Evolutionary conservation across 805 yeast species (phyloP).

Genomic region (Ogataea glucozyma): DNA sequence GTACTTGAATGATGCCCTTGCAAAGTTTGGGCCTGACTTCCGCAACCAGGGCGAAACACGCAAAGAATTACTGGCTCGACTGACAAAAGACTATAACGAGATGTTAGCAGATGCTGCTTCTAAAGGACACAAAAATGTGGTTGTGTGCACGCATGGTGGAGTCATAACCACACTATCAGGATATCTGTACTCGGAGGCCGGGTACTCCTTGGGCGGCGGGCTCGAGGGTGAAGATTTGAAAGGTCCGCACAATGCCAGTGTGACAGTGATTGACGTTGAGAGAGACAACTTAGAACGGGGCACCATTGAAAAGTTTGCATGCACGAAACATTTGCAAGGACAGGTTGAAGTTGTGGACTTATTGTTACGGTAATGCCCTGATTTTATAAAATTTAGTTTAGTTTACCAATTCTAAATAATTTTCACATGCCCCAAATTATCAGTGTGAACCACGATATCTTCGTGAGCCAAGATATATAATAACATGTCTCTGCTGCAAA

Average conservation of each 20-base stretch:
- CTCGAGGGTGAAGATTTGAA: conserved; percentile 43
- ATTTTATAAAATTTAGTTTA: neutral
- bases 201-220: conserved; percentile 40
- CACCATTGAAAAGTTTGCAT: conserved; percentile 56
- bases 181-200: conserved; percentile 44
- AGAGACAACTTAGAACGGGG: conserved; percentile 40
- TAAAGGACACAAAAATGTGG: conserved; percentile 46
- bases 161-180: conserved; percentile 63
- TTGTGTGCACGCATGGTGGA: conserved; percentile 80
- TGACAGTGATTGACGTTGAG: conserved; percentile 63
- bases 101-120: conserved; percentile 41
- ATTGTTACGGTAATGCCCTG: conserved; percentile 18
- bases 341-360: conserved; percentile 52
- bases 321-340: conserved; percentile 66
- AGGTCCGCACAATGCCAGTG: conserved; percentile 76
- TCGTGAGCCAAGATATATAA: no score
- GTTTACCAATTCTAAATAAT: neutral
- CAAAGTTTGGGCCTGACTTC: conserved; percentile 55
- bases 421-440: neutral
- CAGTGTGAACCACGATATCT: no score
- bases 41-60: conserved; percentile 67
- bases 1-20: conserved; percentile 64
- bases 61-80: conserved; percentile 47
- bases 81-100: conserved; percentile 46
- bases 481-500: no score